phyloP scores from a whole-genome alignment of 75 land plant species.

The Pseudotsuga menziesii region DNA sequence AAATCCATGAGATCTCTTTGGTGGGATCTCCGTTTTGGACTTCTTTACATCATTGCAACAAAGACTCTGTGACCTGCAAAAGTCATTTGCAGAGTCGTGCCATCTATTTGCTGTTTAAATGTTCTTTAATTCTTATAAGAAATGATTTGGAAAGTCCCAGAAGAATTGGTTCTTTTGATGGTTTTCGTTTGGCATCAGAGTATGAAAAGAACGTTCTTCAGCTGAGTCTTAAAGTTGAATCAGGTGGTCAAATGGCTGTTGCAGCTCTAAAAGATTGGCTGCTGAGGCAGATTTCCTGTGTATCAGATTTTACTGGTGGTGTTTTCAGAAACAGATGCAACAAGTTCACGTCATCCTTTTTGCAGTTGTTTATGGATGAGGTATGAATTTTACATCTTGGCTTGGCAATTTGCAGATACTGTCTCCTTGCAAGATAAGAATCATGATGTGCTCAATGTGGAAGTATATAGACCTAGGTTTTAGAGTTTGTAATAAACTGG shows the following conservation, averaged over 20 bases:
- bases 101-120: conserved; percentile 2
- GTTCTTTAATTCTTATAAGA: conserved; percentile 2
- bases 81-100: conserved; percentile 6
- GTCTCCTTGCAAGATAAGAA: neutral
- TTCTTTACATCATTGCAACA: conserved; percentile 1
- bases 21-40: conserved; percentile 9
- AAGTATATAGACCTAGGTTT: neutral
- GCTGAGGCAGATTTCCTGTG: neutral
- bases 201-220: neutral
- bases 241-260: neutral
- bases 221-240: neutral
- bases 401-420: neutral
- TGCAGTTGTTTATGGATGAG: conserved; percentile 10
- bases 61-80: neutral
- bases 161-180: neutral
- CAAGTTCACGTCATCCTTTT: neutral
- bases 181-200: neutral
- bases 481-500: neutral
- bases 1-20: conserved; percentile 5
- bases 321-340: neutral
- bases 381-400: neutral
- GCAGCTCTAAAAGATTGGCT: neutral
- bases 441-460: neutral
- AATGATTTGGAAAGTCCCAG: neutral
- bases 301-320: neutral